Evolutionary conservation across 345 rosid species (phyloP).

Genomic region (Acer saccharum): DNA sequence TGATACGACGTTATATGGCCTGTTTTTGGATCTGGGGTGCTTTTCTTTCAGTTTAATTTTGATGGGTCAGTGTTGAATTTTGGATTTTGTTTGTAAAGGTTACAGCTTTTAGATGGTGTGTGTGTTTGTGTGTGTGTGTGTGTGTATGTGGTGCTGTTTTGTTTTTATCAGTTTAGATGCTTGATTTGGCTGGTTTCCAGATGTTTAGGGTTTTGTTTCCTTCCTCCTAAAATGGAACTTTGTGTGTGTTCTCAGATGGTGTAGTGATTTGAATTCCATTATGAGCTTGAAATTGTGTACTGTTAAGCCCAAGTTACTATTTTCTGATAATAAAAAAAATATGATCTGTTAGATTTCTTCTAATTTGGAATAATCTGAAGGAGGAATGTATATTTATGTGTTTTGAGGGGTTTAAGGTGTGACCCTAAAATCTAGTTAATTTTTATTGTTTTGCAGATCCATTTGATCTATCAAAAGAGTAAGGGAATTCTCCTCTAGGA

Average conservation of each 20-base stretch:
- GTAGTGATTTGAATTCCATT: neutral
- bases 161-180: neutral
- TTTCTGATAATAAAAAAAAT: neutral
- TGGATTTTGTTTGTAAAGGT: conserved; percentile 1
- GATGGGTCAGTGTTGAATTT: conserved; percentile 19
- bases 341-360: neutral
- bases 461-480: conserved; percentile 4
- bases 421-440: neutral
- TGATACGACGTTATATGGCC: neutral
- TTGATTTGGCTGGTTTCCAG: conserved; percentile 4
- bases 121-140: neutral
- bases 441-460: conserved; percentile 29
- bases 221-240: neutral
- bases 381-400: neutral
- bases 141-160: neutral
- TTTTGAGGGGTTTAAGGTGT: conserved; percentile 14
- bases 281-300: conserved; percentile 6
- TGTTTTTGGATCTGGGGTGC: conserved; percentile 28
- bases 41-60: conserved; percentile 12
- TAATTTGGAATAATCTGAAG: neutral
- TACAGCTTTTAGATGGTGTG: neutral
- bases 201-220: conserved; percentile 6
- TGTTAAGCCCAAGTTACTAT: neutral
- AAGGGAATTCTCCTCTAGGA: conserved; percentile 16
- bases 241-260: neutral